Evolutionary conservation across 148 eudicot species (phyloP).

Genomic region (Vaccinium myrtillus): DNA sequence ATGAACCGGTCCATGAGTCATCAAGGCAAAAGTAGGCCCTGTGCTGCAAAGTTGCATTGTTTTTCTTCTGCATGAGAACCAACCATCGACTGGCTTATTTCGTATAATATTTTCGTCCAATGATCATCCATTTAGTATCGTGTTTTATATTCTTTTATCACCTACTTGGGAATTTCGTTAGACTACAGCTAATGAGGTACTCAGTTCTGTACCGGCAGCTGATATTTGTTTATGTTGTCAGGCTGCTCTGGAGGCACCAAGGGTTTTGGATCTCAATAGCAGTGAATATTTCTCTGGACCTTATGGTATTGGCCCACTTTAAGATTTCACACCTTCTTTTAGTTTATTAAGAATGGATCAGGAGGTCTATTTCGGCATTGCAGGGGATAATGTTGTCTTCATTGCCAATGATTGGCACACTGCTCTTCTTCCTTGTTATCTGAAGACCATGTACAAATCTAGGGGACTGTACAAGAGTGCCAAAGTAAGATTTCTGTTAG

Average conservation of each 20-base stretch:
- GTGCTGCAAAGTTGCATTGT: background rate
- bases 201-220: background rate
- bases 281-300: conserved; percentile 77
- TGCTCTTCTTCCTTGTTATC: conserved; percentile 87
- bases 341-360: background rate
- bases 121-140: background rate
- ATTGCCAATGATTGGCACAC: conserved; percentile 98
- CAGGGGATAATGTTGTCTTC: conserved; percentile 92
- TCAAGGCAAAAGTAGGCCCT: background rate
- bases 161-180: background rate
- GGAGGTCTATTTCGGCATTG: background rate
- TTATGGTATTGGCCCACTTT: conserved; percentile 56
- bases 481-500: conserved; percentile 40
- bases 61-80: background rate
- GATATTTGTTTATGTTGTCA: conserved; percentile 22
- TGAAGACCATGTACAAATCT: conserved; percentile 70
- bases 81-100: background rate
- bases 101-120: background rate
- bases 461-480: conserved; percentile 67
- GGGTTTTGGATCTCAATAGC: conserved; percentile 67
- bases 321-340: background rate
- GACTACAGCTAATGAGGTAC: background rate
- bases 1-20: background rate
- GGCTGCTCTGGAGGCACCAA: conserved; percentile 97
- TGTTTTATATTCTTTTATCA: background rate